Base-by-base conservation (phyloP, 352 stramenopile genomes). In the Globisporangium sylvaticum region DNA sequence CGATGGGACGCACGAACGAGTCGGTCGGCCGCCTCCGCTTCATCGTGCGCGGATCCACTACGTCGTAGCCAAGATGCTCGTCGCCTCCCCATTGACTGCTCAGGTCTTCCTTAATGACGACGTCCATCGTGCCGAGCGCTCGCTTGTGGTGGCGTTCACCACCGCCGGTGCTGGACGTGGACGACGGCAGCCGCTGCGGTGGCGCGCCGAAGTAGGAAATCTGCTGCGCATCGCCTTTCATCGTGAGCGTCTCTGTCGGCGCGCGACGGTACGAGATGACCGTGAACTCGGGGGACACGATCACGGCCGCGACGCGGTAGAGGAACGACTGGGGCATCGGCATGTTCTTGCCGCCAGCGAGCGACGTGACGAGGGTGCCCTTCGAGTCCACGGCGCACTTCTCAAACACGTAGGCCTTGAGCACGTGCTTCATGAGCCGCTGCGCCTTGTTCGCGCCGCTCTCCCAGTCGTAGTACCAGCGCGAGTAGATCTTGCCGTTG, bases 251-350 rank as follows among this genome's bases (percentile, higher is more conserved):
- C 53, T 83, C 74, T n/a, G 22, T 62, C 12, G 80, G 79, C 25
- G 83, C 83, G 54, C 83, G 80, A 14, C 80, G 74, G 53, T 89
- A 91, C n/a, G 83, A 91, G 54, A 91, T 88, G 63, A 91, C 79
- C 0, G 81, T 89, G 48, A 91, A 89, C 58, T 89, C 78, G 5
- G 83, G 79, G 6, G 81, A 91, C 18, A 70, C 48, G 58, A 89
- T 68, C 10, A 88, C 69, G 9, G 81, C 70, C 20, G 83, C 46
- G 18, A 90, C 74, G 31, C 76, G 75, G 39, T 84, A 83, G n/a
- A 86, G 50, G 14, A 59, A 34, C 12, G 67, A 57, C 12, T 81
- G 69, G 10, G 48, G 72, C 39, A 59, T 66, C 3, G 68, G 67
- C 42, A 50, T 50, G 9, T 70, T 34, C 25, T 55, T 50, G 58